Conservation (phyloP, 2,329 filamentous ascomycete species). For the Alternaria alternata region DNA sequence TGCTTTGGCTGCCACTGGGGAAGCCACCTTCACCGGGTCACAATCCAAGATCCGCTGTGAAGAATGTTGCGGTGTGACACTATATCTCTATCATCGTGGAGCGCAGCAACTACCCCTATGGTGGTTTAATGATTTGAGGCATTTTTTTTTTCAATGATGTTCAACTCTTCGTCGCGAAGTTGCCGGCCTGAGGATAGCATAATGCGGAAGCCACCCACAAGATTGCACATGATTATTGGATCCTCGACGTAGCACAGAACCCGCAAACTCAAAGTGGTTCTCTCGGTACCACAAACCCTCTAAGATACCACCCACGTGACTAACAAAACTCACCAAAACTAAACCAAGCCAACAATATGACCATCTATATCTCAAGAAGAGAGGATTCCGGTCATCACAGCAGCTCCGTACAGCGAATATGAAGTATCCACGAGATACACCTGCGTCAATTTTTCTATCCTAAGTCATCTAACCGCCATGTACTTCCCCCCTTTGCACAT, state of each 20-base stretch:
- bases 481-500: too few relatives aligned
- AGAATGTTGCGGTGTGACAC: not conserved
- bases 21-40: not conserved
- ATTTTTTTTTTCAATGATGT: not conserved
- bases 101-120: not conserved
- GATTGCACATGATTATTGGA: not conserved
- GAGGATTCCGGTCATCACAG: too few relatives aligned
- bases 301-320: too few relatives aligned
- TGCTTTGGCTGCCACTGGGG: not conserved
- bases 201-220: not conserved
- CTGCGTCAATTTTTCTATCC: too few relatives aligned
- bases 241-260: not conserved
- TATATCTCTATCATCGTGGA: not conserved
- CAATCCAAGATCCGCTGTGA: not conserved
- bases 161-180: not conserved
- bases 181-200: fast-evolving
- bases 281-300: not conserved
- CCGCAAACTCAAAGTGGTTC: not conserved
- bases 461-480: too few relatives aligned
- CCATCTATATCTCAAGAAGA: too few relatives aligned
- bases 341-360: too few relatives aligned
- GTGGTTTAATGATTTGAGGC: not conserved
- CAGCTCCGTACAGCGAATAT: too few relatives aligned
- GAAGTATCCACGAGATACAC: too few relatives aligned
- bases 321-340: too few relatives aligned